Evolutionary conservation across 306 rosid genomes (phyloP).

Genomic region (Oemleria cerasiformis): DNA sequence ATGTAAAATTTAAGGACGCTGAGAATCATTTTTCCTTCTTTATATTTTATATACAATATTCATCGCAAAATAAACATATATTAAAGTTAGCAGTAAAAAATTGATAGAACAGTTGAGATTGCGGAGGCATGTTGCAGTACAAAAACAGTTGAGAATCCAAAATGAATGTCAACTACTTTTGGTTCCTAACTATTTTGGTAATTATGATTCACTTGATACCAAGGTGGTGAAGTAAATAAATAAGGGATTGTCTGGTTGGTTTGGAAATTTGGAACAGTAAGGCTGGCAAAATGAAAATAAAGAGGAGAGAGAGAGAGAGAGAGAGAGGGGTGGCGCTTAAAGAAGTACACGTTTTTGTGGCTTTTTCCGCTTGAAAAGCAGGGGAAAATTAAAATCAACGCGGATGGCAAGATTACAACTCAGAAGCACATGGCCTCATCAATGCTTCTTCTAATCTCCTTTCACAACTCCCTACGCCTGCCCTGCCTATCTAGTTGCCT

Average conservation of each 20-base stretch:
- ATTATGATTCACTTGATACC: not conserved
- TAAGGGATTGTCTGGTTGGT: slow-evolving; percentile 12
- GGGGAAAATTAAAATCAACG: slow-evolving; percentile 20
- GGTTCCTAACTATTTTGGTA: not conserved
- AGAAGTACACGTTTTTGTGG: slow-evolving; percentile 32
- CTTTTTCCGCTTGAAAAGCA: slow-evolving; percentile 21
- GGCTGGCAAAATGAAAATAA: slow-evolving; percentile 15
- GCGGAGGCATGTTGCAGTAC: not conserved
- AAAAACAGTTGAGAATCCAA: not conserved
- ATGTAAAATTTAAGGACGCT: no score
- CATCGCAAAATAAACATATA: not conserved
- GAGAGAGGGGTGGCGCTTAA: slow-evolving; percentile 1
- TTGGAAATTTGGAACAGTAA: not conserved
- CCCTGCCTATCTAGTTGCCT: slow-evolving; percentile 14
- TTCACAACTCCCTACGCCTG: slow-evolving; percentile 24
- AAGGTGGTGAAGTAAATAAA: not conserved
- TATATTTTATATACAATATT: no score
- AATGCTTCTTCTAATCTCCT: slow-evolving; percentile 24
- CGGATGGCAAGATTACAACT: slow-evolving; percentile 36
- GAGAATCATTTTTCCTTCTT: no score
- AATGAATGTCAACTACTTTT: not conserved
- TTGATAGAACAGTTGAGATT: not conserved
- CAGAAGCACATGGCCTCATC: slow-evolving; percentile 53
- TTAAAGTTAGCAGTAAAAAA: not conserved
- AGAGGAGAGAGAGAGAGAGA: not conserved